Percentiles rank a stretch among this genome's conserved stretches.
Conservation (phyloP, 148 eudicot genomes). For the Oxyria digyna region DNA sequence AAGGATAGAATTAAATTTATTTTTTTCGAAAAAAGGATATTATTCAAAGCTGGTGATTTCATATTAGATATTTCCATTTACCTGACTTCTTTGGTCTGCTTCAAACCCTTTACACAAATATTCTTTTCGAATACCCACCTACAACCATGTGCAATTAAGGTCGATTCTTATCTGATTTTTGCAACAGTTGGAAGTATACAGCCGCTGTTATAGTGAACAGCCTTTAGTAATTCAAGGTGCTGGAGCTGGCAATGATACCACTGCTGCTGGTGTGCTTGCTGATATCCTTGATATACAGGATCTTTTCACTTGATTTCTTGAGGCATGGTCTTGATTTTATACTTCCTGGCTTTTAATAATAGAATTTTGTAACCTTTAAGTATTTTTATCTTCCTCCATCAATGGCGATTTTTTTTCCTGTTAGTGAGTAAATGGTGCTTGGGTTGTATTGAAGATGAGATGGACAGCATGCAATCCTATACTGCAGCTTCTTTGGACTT, state of each 20-base stretch:
- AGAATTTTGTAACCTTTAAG: background rate
- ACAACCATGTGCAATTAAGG: background rate
- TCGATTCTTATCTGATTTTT: background rate
- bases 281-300: constrained; percentile 86
- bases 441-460: background rate
- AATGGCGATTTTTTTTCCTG: background rate
- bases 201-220: constrained; percentile 72
- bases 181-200: constrained; percentile 78
- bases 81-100: background rate
- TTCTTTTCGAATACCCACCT: too few relatives aligned
- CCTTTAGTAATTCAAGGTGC: constrained; percentile 96
- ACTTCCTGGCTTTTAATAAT: background rate
- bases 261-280: constrained; percentile 96
- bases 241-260: constrained; percentile 97
- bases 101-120: background rate
- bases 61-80: background rate
- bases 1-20: background rate
- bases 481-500: background rate
- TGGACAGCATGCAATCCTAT: background rate
- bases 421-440: background rate
- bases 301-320: constrained; percentile 43
- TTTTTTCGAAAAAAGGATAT: background rate
- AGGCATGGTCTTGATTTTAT: too few relatives aligned
- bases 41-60: background rate
- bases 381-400: background rate